Conservation (phyloP, 2,329 filamentous ascomycete species). For the Xylaria sp. region DNA sequence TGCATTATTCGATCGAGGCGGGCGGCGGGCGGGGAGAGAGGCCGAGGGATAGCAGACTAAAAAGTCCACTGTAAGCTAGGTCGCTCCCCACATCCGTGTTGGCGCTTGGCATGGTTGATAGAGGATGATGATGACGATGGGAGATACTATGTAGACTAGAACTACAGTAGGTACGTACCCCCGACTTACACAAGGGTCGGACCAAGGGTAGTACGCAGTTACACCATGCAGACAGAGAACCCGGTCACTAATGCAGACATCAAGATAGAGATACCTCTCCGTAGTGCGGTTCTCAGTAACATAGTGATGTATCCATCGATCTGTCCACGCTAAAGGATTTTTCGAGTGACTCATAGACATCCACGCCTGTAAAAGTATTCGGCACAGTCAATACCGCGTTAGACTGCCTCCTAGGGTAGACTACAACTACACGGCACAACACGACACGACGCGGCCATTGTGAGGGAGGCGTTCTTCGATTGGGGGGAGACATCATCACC, state of each 20-base stretch:
- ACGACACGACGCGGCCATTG: slow-evolving; percentile 6
- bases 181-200: neutral
- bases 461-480: slow-evolving; percentile 23
- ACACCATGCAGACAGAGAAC: slow-evolving; percentile 25
- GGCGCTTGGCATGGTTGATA: slow-evolving; percentile 39
- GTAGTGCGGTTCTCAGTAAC: too few relatives aligned
- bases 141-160: too few relatives aligned
- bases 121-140: neutral
- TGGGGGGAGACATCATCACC: slow-evolving; percentile 37
- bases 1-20: slow-evolving; percentile 7
- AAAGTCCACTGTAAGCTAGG: neutral
- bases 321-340: neutral
- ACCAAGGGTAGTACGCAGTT: slow-evolving; percentile 27
- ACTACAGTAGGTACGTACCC: too few relatives aligned
- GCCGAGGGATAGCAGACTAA: too few relatives aligned
- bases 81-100: slow-evolving; percentile 39
- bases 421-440: slow-evolving; percentile 1
- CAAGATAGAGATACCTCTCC: neutral
- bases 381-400: neutral
- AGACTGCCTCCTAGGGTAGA: neutral
- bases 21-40: neutral
- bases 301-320: too few relatives aligned
- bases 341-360: neutral
- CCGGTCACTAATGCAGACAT: slow-evolving; percentile 33
- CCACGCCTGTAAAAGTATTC: neutral